These are phyloP conservation scores for Nepenthes alata DNA, from an alignment of 179 eudicot genomes.

Conservation along the genomic window DNA sequence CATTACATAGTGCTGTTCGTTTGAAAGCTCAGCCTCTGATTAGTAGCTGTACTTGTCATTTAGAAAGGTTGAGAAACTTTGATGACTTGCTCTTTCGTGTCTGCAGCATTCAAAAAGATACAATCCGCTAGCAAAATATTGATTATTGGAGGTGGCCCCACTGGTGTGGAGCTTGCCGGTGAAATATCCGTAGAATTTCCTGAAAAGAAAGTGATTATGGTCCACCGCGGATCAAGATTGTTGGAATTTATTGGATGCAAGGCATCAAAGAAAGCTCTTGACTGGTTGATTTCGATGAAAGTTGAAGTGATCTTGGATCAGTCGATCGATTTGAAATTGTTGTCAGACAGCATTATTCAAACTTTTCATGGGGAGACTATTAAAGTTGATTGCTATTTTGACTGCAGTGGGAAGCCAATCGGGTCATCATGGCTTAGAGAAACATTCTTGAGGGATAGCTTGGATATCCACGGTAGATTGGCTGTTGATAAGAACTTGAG, in stretches of 20 bases:
- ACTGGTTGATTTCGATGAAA: conserved; percentile 51
- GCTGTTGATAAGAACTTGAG: conserved; percentile 41
- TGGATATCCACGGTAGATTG: conserved; percentile 47
- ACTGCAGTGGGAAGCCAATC: conserved; percentile 43
- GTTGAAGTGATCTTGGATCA: conserved; percentile 49
- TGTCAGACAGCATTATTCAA: conserved; percentile 29
- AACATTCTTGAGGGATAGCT: conserved; percentile 31
- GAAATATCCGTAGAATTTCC: conserved; percentile 51
- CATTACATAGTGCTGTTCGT: too few relatives aligned
- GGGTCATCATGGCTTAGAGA: conserved; percentile 55
- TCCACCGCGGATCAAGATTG: conserved; percentile 51
- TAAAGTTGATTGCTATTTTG: conserved; percentile 41
- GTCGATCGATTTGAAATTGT: conserved; percentile 26
- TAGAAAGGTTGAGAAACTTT: too few relatives aligned
- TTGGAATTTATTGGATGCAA: conserved; percentile 51
- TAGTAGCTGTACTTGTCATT: too few relatives aligned
- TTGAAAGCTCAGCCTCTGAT: too few relatives aligned
- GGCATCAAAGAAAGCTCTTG: conserved; percentile 40
- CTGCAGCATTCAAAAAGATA: conserved; percentile 34
- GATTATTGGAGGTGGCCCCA: conserved; percentile 63
- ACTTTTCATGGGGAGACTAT: conserved; percentile 55
- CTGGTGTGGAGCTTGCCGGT: conserved; percentile 65
- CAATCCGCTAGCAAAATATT: conserved; percentile 34
- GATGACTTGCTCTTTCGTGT: neutral
- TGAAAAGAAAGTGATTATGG: conserved; percentile 43